These are phyloP conservation scores for Sarcodon aspratus DNA, from an alignment of 768 basidiomycete species.

Conservation along the genomic window DNA sequence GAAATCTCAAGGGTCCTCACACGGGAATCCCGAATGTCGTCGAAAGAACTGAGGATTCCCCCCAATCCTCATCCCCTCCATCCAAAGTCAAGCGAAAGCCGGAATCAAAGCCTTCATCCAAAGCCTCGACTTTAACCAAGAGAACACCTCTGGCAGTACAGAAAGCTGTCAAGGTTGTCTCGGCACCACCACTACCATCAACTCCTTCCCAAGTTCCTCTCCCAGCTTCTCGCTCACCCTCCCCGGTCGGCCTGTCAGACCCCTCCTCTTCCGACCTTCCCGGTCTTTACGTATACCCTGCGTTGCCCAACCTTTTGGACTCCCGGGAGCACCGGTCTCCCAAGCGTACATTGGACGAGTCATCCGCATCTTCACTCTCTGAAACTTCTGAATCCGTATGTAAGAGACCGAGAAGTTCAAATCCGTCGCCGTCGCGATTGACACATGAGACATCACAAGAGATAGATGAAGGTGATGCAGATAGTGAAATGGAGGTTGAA, in stretches of 20 bases:
- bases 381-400: constrained; percentile 18
- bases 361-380: constrained; percentile 27
- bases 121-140: constrained; percentile 7
- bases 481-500: constrained; percentile 18
- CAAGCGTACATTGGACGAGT: constrained; percentile 51
- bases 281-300: constrained; percentile 9
- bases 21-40: constrained; percentile 55
- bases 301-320: constrained; percentile 3
- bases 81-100: constrained; percentile 17
- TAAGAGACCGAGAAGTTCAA: constrained; percentile 17
- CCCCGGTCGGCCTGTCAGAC: constrained; percentile 11
- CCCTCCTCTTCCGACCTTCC: constrained; percentile 5
- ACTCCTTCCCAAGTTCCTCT: constrained; percentile 25
- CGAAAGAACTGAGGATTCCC: constrained; percentile 30
- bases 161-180: not conserved
- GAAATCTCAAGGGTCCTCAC: constrained; percentile 78
- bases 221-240: constrained; percentile 22
- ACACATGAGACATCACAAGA: constrained; percentile 3
- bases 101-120: constrained; percentile 13
- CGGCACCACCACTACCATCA: constrained; percentile 5
- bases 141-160: constrained; percentile 1
- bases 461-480: constrained; percentile 7
- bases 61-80: constrained; percentile 19
- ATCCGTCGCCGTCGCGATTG: constrained; percentile 8
- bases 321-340: constrained; percentile 35